A percentile compares a stretch with the other conserved stretches of the same genome.
Evolutionary conservation across 495 filamentous ascomycete species (phyloP).

Genomic region (Xylaria palmicola): DNA sequence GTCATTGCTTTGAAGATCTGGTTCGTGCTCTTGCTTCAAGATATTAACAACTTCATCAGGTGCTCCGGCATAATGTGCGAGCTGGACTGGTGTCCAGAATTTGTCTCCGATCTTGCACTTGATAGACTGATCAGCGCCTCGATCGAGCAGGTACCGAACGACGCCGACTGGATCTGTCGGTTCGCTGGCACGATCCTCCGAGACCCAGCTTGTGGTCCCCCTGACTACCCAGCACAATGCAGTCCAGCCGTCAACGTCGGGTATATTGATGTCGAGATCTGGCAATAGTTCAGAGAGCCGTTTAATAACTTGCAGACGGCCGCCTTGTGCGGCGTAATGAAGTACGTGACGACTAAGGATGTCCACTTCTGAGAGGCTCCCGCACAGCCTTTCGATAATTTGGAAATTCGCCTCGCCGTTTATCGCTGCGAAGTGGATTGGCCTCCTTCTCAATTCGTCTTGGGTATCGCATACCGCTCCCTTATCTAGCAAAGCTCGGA

Average conservation of each 20-base stretch:
- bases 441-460: slow-evolving; percentile 10
- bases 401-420: slow-evolving; percentile 13
- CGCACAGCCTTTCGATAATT: slow-evolving; percentile 8
- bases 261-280: slow-evolving; percentile 4
- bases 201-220: background rate
- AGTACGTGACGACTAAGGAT: slow-evolving; percentile 10
- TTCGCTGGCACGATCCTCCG: background rate
- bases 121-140: slow-evolving; percentile 11
- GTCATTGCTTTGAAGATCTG: background rate
- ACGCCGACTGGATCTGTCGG: slow-evolving; percentile 3
- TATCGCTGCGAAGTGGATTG: slow-evolving; percentile 14
- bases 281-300: slow-evolving; percentile 5
- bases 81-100: slow-evolving; percentile 2
- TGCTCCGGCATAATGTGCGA: background rate
- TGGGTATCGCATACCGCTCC: slow-evolving; percentile 1
- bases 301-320: slow-evolving; percentile 2
- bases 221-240: slow-evolving; percentile 20
- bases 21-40: background rate
- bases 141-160: slow-evolving; percentile 13
- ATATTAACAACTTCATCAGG: background rate
- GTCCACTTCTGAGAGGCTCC: slow-evolving; percentile 4
- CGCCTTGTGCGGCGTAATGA: slow-evolving; percentile 15
- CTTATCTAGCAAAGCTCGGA: slow-evolving; percentile 15
- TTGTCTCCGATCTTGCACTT: slow-evolving; percentile 10
- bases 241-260: slow-evolving; percentile 24